These are phyloP conservation scores for Lomentospora prolificans DNA, from an alignment of 2,329 filamentous ascomycete genomes.

Conservation along the genomic window DNA sequence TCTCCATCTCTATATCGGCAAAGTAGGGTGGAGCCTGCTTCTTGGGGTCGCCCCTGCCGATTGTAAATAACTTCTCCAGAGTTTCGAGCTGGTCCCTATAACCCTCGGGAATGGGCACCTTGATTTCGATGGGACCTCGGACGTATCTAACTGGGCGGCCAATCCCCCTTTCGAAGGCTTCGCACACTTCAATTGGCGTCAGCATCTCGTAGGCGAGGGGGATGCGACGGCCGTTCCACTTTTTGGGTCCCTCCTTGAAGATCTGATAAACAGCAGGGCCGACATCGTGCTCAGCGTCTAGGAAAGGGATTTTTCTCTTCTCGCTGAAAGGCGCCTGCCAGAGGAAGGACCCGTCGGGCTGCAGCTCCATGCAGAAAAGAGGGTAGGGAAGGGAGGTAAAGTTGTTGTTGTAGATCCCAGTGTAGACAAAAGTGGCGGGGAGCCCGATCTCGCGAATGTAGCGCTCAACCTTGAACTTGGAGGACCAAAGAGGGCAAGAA, in stretches of 20 bases:
- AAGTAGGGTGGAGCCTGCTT: constrained; percentile 53
- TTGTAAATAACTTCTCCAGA: constrained; percentile 49
- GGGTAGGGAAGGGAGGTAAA: constrained; percentile 91
- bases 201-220: constrained; percentile 86
- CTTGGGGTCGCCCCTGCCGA: constrained; percentile 37
- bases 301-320: constrained; percentile 80
- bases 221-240: constrained; percentile 72
- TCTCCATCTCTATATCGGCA: constrained; percentile 45
- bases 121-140: constrained; percentile 69
- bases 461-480: constrained; percentile 86
- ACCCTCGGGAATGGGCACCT: constrained; percentile 75
- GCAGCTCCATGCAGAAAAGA: constrained; percentile 88
- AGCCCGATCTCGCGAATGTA: constrained; percentile 76
- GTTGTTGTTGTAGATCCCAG: constrained; percentile 98
- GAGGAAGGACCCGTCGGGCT: constrained; percentile 72
- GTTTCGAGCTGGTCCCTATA: constrained; percentile 81
- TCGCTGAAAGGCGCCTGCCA: constrained; percentile 95
- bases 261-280: constrained; percentile 87
- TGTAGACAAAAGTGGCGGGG: constrained; percentile 87
- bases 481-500: constrained; percentile 79
- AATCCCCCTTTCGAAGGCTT: constrained; percentile 68
- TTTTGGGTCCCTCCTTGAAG: constrained; percentile 82
- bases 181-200: constrained; percentile 72
- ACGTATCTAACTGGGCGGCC: constrained; percentile 70
- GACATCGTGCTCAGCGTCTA: constrained; percentile 93